Conservation (phyloP, 805 yeast species). For the Kregervanrija fluxuum region DNA sequence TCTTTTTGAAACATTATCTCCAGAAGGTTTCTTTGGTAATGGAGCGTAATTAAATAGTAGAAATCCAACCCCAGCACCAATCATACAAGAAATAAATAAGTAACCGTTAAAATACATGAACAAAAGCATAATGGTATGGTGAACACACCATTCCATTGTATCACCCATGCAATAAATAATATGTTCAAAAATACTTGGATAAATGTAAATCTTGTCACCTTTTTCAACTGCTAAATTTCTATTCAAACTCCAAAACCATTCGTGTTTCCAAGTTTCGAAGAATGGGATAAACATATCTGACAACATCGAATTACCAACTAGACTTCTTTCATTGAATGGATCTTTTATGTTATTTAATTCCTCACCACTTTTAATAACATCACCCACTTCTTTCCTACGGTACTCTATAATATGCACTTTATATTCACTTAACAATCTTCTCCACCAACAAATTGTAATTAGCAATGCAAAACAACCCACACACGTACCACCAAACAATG, state of each 20-base stretch:
- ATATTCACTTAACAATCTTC: slow-evolving; percentile 11
- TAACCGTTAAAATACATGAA: slow-evolving; percentile 18
- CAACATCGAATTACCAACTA: background rate
- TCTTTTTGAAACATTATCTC: slow-evolving; percentile 11
- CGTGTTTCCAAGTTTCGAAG: slow-evolving; percentile 7
- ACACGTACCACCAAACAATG: slow-evolving; percentile 16
- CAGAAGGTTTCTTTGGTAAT: slow-evolving; percentile 2
- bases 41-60: slow-evolving; percentile 10
- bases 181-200: slow-evolving; percentile 13
- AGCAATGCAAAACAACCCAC: slow-evolving; percentile 13
- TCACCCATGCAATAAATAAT: slow-evolving; percentile 7
- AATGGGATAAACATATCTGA: slow-evolving; percentile 9
- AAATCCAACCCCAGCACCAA: slow-evolving; percentile 15
- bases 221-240: slow-evolving; percentile 8
- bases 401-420: slow-evolving; percentile 5
- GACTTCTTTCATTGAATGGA: background rate
- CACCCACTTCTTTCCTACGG: slow-evolving; percentile 6
- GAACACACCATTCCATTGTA: slow-evolving; percentile 16
- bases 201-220: slow-evolving; percentile 10
- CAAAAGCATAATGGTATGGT: slow-evolving; percentile 13
- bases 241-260: slow-evolving; percentile 12
- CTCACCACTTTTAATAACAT: slow-evolving; percentile 1
- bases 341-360: background rate
- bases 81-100: slow-evolving; percentile 14
- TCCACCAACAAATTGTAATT: slow-evolving; percentile 13